Base-by-base conservation (phyloP, 768 basidiomycete genomes). In the Pisolithus orientalis region DNA sequence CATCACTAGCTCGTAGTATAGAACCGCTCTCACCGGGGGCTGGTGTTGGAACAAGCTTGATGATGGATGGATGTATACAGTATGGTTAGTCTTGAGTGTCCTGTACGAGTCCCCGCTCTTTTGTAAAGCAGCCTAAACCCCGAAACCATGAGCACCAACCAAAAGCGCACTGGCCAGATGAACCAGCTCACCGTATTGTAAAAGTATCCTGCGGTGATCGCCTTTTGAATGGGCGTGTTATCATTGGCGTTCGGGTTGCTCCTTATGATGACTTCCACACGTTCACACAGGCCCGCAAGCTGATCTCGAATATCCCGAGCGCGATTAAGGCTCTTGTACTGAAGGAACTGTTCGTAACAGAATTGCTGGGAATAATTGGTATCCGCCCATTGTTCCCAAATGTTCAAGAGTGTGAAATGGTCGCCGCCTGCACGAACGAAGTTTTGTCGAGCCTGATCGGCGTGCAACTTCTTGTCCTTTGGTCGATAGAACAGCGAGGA, bases 361-460 rank as follows among this genome's bases (percentile, higher is more conserved):
- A 92, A 96, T 61, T 94, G 91, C 65, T 97, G 92, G 21, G 92
- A 94, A 65, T 94, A 98, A 62, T 93, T 93, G 24, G 94, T 91
- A 57, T 99, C 96, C 17, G 90, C 90, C 96, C 96, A 99, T 64
- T 97, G 94, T 66, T 97, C 94, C 88, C 94, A 98, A 11, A 98
- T 92, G 65, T 98, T 98, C 27, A 99, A 77, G 24, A 99, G 70
- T 6, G 95, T 98, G 65, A 98, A 99, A 71, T 98, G 96, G 62
- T 99, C 96, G 24, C 96, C 96, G 28, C 96, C 95, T 0, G 90
- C 76, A 46, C 92, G 91, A 53, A 94, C 85, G 65, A 99, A 99
- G 66, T 97, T 98, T 68, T 95, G 90, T 52, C 95, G 82, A 4
- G 96, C 96, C 72, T 97, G 94, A 62, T 99, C 95, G 13, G 96